Evolutionary conservation across 1,284 basidiomycete genomes (phyloP).

Genomic region (Cryptococcus depauperatus): DNA sequence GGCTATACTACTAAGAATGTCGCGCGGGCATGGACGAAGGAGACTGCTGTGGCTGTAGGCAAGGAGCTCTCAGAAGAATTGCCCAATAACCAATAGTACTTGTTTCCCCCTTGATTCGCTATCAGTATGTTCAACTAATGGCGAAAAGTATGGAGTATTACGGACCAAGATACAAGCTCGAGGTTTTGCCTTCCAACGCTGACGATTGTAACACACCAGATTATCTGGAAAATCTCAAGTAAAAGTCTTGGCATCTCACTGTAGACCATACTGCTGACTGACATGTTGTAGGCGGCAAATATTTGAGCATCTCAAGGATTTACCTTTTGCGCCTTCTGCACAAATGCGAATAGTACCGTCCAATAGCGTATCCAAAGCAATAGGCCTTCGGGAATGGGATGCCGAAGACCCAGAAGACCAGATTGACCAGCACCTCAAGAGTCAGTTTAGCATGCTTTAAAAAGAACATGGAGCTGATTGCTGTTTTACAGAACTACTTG

Average conservation of each 20-base stretch:
- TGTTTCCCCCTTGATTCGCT: not conserved
- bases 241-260: not conserved
- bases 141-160: constrained; percentile 77
- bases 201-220: constrained; percentile 82
- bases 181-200: constrained; percentile 86
- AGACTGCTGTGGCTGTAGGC: constrained; percentile 86
- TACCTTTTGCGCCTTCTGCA: constrained; percentile 77
- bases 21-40: constrained; percentile 88
- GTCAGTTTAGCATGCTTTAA: constrained; percentile 20
- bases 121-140: not conserved
- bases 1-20: constrained; percentile 93
- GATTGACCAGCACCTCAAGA: constrained; percentile 39
- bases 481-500: constrained; percentile 18
- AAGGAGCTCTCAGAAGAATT: constrained; percentile 74
- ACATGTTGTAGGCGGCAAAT: constrained; percentile 53
- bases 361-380: constrained; percentile 28
- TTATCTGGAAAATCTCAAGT: constrained; percentile 70
- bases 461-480: not conserved
- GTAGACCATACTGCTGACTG: not conserved
- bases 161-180: constrained; percentile 86
- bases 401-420: constrained; percentile 42
- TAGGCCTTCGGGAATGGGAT: constrained; percentile 40
- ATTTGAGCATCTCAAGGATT: constrained; percentile 65
- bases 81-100: constrained; percentile 80
- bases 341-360: constrained; percentile 76